Evolutionary conservation across 441 rosid genomes (phyloP).

Genomic region (Populus tomentosa): DNA sequence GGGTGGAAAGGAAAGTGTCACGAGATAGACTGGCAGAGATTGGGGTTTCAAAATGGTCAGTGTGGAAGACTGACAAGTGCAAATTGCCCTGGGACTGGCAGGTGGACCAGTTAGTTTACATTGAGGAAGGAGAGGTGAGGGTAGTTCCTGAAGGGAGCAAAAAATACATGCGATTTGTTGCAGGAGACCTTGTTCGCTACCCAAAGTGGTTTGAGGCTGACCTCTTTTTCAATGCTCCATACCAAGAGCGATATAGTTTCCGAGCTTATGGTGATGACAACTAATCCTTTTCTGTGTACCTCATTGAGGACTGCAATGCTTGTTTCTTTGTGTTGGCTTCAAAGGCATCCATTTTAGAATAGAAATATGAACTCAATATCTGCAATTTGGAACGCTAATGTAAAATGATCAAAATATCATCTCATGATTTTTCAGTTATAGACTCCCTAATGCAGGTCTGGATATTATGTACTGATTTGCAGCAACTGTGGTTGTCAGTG

Average conservation of each 20-base stretch:
- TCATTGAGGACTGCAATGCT: background rate
- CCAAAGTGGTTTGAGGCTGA: conserved; percentile 99
- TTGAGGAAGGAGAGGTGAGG: conserved; percentile 95
- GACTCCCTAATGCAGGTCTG: background rate
- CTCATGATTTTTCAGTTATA: background rate
- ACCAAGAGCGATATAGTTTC: conserved; percentile 79
- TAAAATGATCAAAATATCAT: background rate
- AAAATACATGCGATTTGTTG: conserved; percentile 68
- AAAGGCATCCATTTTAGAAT: background rate
- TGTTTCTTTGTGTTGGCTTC: background rate
- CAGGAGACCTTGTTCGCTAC: conserved; percentile 89
- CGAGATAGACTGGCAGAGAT: conserved; percentile 53
- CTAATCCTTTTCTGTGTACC: background rate
- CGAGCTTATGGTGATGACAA: conserved; percentile 79
- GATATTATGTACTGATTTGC: too few relatives aligned
- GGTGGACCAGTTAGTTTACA: conserved; percentile 87
- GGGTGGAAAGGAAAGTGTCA: conserved; percentile 67
- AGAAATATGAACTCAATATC: background rate
- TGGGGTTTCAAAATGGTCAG: conserved; percentile 82
- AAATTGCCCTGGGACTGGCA: conserved; percentile 95
- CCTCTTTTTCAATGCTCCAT: conserved; percentile 81
- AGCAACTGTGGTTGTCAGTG: background rate
- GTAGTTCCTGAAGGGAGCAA: conserved; percentile 89
- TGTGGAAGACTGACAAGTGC: conserved; percentile 87
- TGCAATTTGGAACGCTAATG: background rate